Base-by-base conservation (phyloP, 352 stramenopile genomes). In the Pythium coloratum region DNA sequence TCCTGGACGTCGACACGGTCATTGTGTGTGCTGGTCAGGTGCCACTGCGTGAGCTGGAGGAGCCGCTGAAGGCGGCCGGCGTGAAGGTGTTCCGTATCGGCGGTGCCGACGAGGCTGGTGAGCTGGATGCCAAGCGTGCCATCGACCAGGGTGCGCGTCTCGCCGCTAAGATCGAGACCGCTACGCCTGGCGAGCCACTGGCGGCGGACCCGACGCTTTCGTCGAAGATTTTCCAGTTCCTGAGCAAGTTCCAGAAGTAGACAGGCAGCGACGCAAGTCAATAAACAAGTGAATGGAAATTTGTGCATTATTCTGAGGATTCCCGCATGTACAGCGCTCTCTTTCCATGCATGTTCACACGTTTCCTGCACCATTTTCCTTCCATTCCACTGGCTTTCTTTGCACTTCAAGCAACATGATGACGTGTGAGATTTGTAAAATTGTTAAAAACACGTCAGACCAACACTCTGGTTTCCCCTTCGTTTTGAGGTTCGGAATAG, bases 101-200 rank as follows among this genome's bases (percentile, higher is more conserved):
- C 42, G 97, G 97, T 56, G 94, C 97, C 3, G 95, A 98, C 63
- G 77, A 97, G 67, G 97, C 97, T 32, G 88, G 86, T 26, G 97
- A 99, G 75, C 75, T 99, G 13, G 97, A 99, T 77, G 97, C 97
- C 38, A 99, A 99, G 80, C 83, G 96, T 47, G 97, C 97, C 9
- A 99, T 99, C 75, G 96, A 99, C 75, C 97, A 99, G 77, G 97
- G 95, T 38, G 96, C 91, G 26, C 85, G 91, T 36, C 68, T 97
- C 18, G 91, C 89, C 16, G 89, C 87, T 18, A 84, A 64, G 46
- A 89, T 97, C 49, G 91, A 97, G 73, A 90, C 84, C 16, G 85
- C 89, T 0, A 86, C 73, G 49, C 79, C 86, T 46, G 91, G 90
- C 28, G 82, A 95, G 28, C 60, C 75, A 26, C 64, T 92, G 8